These are phyloP conservation scores for Podospora pseudocomata DNA, from an alignment of 495 filamentous ascomycete species.

Conservation along the genomic window DNA sequence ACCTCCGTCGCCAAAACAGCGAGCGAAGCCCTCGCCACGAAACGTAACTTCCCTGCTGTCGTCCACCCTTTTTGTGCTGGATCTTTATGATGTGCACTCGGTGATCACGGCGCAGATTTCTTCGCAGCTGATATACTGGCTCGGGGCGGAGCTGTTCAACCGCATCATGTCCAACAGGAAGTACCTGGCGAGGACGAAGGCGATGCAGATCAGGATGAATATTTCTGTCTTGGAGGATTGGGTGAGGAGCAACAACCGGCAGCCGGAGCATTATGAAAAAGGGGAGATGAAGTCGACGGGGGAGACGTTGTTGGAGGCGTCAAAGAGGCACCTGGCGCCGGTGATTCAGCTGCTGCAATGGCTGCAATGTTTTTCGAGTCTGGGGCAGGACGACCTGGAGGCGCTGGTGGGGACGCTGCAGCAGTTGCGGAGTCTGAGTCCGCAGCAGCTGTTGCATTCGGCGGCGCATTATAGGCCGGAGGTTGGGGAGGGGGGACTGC, in stretches of 20 bases:
- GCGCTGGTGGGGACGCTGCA: constrained; percentile 79
- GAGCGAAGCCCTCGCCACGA: constrained; percentile 85
- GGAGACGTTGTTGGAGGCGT: constrained; percentile 77
- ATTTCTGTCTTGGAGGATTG: constrained; percentile 93
- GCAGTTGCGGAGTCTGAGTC: constrained; percentile 78
- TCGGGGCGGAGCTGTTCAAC: constrained; percentile 95
- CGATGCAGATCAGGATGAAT: constrained; percentile 99
- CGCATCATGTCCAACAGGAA: constrained; percentile 93
- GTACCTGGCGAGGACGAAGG: constrained; percentile 94
- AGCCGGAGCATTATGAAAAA: constrained; percentile 93
- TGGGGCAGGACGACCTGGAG: constrained; percentile 82
- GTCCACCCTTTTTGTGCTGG: constrained; percentile 93
- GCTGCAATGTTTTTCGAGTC: constrained; percentile 94
- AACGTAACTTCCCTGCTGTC: constrained; percentile 97
- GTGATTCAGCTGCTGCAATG: constrained; percentile 95
- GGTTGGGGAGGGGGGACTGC: constrained; percentile 88
- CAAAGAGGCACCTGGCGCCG: constrained; percentile 79
- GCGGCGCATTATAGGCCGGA: constrained; percentile 91
- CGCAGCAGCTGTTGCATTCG: constrained; percentile 87
- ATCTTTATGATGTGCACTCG: constrained; percentile 97
- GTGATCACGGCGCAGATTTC: constrained; percentile 91
- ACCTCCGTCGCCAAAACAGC: constrained; percentile 89
- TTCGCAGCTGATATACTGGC: constrained; percentile 93
- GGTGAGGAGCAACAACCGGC: constrained; percentile 87
- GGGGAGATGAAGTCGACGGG: constrained; percentile 83